Evolutionary conservation across 2,329 filamentous ascomycete genomes (phyloP), one percentile per base, ranked within the genome.

Genomic region (Mariannaea sp.): DNA sequence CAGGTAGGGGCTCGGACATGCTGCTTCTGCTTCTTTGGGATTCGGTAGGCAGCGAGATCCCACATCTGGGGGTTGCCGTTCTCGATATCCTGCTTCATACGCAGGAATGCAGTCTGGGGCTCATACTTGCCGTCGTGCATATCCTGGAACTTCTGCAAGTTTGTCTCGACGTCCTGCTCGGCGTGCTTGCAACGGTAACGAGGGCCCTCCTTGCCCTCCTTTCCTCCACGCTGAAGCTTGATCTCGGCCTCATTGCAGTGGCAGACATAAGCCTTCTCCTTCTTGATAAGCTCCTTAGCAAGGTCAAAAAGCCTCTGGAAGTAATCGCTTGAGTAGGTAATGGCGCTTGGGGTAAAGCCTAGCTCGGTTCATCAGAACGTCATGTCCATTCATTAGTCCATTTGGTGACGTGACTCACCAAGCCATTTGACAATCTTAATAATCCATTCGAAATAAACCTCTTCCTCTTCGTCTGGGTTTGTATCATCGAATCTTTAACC

Each of bases 91-190:
- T 96, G 90, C 77, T 96, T 96, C 92, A 97, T 97, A 56, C 93
- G 86, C 47, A 97, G 77, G 65, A 91, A 89, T 2, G 91, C 93
- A 70, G 91, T 87, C 65, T 86, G 85, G 1, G 91, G 87, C 70
- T 89, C 86, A 74, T 97, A 97, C 73, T 93, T 90, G 16, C 93
- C 93, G 68, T 95, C 91, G 45, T 86, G 82, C 93, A 97, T 97
- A 38, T 85, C 90, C 57, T 90, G 80, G 71, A 97, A 97, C 69
- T 97, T 89, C 49, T 80, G 70, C 10, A 97, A 74, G 55, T 92
- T 96, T 61, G 89, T 85, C 59, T 92, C 88, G 22, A 85, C 80
- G 2, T 84, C 80, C 66, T 90, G 85, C 35, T 87, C 81, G 61
- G 91, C 89, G 70, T 97, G 90, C 55, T 81, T 77, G 74, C 93